Evolutionary conservation across 169 alveolate genomes (phyloP).

Genomic region (Plasmodium gonderi): DNA sequence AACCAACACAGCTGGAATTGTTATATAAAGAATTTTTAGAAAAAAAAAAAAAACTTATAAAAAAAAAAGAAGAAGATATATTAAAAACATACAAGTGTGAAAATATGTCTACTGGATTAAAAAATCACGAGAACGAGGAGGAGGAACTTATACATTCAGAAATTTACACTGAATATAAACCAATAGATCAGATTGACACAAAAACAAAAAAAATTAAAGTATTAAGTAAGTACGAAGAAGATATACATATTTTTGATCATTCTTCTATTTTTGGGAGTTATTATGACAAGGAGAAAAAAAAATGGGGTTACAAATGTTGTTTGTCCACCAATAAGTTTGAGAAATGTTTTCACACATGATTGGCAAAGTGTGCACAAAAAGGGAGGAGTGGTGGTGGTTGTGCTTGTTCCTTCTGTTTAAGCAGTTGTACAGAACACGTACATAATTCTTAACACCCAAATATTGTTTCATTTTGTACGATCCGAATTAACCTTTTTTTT

Average conservation of each 20-base stretch:
- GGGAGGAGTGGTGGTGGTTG: neutral
- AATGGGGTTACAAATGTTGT: constrained; percentile 93
- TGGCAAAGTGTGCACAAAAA: neutral
- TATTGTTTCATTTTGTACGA: too few relatives aligned
- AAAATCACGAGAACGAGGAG: neutral
- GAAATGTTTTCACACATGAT: constrained; percentile 30
- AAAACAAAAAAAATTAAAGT: constrained; percentile 23
- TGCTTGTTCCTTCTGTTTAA: too few relatives aligned
- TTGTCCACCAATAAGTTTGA: constrained; percentile 41
- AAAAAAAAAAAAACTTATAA: constrained; percentile 76
- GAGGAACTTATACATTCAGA: constrained; percentile 71
- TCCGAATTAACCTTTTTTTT: too few relatives aligned
- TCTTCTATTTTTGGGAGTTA: constrained; percentile 91
- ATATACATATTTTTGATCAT: constrained; percentile 85
- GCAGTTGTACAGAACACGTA: too few relatives aligned
- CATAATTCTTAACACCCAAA: too few relatives aligned
- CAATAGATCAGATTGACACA: constrained; percentile 15
- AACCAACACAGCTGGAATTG: constrained; percentile 88
- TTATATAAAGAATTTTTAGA: constrained; percentile 80
- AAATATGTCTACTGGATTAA: neutral
- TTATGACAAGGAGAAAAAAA: constrained; percentile 82
- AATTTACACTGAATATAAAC: constrained; percentile 69
- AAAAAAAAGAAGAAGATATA: constrained; percentile 75
- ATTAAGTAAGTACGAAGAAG: constrained; percentile 86
- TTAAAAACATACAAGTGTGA: constrained; percentile 77